Percentiles rank a stretch among this genome's conserved stretches.
Conservation (phyloP, 257 asterid genomes). For the Nemophila menziesii region DNA sequence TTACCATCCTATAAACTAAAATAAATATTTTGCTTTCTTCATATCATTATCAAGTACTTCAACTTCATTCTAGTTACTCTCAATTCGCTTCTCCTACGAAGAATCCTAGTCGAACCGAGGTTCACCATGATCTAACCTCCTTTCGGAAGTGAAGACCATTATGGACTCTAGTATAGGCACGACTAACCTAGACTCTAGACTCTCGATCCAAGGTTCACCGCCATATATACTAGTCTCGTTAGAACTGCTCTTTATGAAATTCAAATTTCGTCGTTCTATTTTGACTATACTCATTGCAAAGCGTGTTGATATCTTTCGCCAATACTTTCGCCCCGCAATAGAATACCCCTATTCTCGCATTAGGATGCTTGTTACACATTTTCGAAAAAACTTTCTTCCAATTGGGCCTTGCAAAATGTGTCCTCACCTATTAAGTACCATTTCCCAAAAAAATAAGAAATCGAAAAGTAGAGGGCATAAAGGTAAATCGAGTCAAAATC, state of each 20-base stretch:
- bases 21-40: no score
- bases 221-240: slow-evolving; percentile 3
- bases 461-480: no score
- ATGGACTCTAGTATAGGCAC: no score
- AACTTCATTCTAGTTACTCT: no score
- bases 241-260: slow-evolving; percentile 88
- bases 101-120: no score
- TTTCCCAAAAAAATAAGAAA: not conserved
- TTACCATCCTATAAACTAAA: no score
- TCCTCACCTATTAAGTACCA: slow-evolving; percentile 51
- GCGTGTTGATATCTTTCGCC: slow-evolving; percentile 76
- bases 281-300: slow-evolving; percentile 78
- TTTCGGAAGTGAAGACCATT: no score
- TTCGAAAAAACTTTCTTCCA: slow-evolving; percentile 84
- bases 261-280: slow-evolving; percentile 84
- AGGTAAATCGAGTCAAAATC: not conserved
- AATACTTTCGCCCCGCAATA: slow-evolving; percentile 77
- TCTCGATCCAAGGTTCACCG: no score
- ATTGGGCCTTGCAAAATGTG: slow-evolving; percentile 91
- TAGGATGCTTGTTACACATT: slow-evolving; percentile 73
- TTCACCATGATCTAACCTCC: no score
- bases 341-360: slow-evolving; percentile 91
- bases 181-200: no score
- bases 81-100: no score
- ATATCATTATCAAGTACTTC: no score